Base-by-base conservation (phyloP, 2,329 filamentous ascomycete genomes). In the Nigrograna mackinnonii region DNA sequence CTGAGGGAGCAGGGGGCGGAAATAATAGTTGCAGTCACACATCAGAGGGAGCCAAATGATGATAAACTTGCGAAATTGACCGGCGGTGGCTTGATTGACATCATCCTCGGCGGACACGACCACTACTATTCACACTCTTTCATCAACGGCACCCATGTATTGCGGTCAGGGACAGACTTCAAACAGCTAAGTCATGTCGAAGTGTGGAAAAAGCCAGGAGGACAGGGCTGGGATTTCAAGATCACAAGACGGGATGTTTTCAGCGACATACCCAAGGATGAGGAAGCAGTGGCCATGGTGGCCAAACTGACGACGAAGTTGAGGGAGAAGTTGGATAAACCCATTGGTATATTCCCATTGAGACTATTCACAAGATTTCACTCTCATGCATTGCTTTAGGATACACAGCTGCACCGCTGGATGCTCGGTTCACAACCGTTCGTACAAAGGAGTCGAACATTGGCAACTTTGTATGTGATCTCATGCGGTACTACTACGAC, bases 151-250 rank as follows among this genome's bases (percentile, higher is more conserved):
- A 88, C 83, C 0, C 91, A 96, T 58, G 82, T 95, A 3, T 74
- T 96, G n/a, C 82, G 91, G 2, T 95, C 89, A 0, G 91, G 91
- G 1, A 89, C 85, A 14, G 91, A 96, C 66, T 96, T 96, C 71
- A 95, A 94, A 70, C 88, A 96, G 64, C 74, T 96, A 22, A 94
- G 88, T 62, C 95, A 95, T 61, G 79, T 96, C 39, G 89, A 95
- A 66, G 87, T 83, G 1, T 81, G 88, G 54, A 77, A 82, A 17
- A 82, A 79, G 49, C 43, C 64, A 1, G 66, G 70, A 21, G 74
- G 67, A 3, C 73, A 58, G 13, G 78, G 79, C 14, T 96, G 90
- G 90, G 82, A 92, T 50, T 85, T 95, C 54, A 82, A 85, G 48
- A 92, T 96, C 47, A 77, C 78, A 50, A 80, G 89, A 18, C 79